These are phyloP conservation scores for Eucalyptus rudis DNA, from an alignment of 345 rosid species.

Conservation along the genomic window DNA sequence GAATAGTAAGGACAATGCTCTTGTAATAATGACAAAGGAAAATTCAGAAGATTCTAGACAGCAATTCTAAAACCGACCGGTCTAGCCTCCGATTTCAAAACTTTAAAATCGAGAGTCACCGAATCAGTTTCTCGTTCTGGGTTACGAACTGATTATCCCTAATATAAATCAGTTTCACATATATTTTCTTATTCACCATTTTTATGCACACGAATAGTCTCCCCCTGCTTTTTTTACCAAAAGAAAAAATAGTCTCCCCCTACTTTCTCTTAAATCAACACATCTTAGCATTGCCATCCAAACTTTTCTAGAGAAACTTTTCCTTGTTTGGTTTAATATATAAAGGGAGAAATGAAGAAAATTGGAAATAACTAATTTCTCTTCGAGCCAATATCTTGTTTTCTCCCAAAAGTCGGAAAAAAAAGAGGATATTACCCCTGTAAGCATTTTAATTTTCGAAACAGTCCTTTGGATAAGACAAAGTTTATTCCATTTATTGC, in stretches of 20 bases:
- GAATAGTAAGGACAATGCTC: background rate
- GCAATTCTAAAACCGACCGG: background rate
- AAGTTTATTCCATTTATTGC: background rate
- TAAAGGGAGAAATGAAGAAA: background rate
- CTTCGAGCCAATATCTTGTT: background rate
- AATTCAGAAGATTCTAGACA: no score
- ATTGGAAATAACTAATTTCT: background rate
- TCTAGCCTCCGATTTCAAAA: no score
- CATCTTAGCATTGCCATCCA: background rate
- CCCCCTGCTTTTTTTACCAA: background rate
- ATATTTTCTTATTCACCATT: background rate
- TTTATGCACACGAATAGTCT: background rate
- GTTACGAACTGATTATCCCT: background rate
- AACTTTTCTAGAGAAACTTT: background rate
- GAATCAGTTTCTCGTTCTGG: fast-evolving
- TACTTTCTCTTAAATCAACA: background rate
- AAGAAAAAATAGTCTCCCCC: background rate
- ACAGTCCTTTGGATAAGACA: background rate
- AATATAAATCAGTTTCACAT: background rate
- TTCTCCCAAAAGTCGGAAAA: background rate
- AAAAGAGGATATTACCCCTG: background rate
- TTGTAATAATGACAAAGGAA: background rate
- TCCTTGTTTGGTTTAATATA: background rate
- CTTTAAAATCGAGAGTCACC: background rate
- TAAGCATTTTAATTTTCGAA: background rate